Evolutionary conservation across 2,329 filamentous ascomycete genomes (phyloP), one percentile per base, ranked within the genome.

Genomic region (Fusarium sp.): DNA sequence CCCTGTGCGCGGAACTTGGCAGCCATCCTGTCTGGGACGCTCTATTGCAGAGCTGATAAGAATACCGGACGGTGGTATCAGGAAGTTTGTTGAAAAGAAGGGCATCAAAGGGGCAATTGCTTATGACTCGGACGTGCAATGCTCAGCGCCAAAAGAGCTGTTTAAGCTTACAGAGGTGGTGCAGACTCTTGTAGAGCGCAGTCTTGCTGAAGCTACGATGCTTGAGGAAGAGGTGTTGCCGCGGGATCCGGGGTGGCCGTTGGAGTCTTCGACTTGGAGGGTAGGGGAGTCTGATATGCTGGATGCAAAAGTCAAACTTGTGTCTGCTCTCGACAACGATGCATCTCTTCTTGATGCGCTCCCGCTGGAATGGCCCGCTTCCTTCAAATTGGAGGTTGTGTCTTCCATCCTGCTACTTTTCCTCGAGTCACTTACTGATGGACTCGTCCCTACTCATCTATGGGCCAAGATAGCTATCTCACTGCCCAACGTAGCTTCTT

Each of bases 41-140:
- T 94, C 92, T 0, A 85, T 99, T n/a, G 91, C 94, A 62, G 94
- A 97, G 73, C 85, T 99, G 10, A 93, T 96, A 49, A 88, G 90
- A 19, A 88, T 97, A 6, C 94, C 96, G 0, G 94, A 86, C 13
- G 93, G 94, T 6, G 91, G 96, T 7, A 92, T 92, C 58, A 83
- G 93, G 20, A 80, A 77, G 9, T 84, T 89, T 39, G 67, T 82
- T 37, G 65, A 73, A 19, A 75, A 77, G 6, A 74, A 75, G 22
- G 71, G 75, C 8, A 81, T 82, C 15, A 77, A 79, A 4, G 84
- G 83, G 3, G 81, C 82, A 66, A 90, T 86, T 61, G 83, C 81
- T 46, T 86, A 84, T 72, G 84, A 82, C 74, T 84, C 79, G 39
- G 87, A 85, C 61, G 86, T 92, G 65, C 88, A 88, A 75, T 90